Percentiles rank a stretch among this genome's conserved stretches.
These are phyloP conservation scores for Penicillium parvum DNA, from an alignment of 495 filamentous ascomycete genomes.

Conservation along the genomic window DNA sequence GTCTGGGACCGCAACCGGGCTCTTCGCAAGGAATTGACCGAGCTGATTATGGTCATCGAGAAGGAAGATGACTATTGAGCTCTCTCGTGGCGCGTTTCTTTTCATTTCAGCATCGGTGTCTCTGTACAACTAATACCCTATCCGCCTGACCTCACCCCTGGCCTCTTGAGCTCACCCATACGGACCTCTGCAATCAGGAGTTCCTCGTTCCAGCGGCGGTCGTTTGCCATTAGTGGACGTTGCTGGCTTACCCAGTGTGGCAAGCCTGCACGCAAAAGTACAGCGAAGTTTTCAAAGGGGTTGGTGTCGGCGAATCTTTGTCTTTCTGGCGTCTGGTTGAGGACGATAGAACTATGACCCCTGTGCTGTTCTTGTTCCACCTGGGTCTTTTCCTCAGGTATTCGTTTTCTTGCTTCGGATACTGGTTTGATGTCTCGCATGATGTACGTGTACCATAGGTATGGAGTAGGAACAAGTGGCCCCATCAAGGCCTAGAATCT, in stretches of 20 bases:
- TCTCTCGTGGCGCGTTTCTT: constrained; percentile 5
- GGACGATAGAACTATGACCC: constrained; percentile 10
- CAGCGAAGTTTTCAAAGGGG: constrained; percentile 16
- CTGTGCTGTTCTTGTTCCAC: not conserved
- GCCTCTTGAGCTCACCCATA: not conserved
- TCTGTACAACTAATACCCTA: constrained; percentile 26
- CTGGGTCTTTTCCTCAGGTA: constrained; percentile 2
- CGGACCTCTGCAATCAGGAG: too few relatives aligned
- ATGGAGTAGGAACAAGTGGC: constrained; percentile 13
- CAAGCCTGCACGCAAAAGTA: constrained; percentile 13
- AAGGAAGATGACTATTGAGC: constrained; percentile 38
- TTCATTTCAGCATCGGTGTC: constrained; percentile 12
- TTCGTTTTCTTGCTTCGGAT: constrained; percentile 3
- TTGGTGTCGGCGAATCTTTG: constrained; percentile 12
- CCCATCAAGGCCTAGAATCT: constrained; percentile 6
- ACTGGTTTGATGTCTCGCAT: constrained; percentile 10
- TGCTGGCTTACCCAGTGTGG: not conserved
- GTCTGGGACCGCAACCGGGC: constrained; percentile 42
- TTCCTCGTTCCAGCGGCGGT: not conserved
- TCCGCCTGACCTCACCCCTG: constrained; percentile 5
- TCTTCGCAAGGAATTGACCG: constrained; percentile 41
- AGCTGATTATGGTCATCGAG: constrained; percentile 44
- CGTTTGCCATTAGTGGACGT: constrained; percentile 4
- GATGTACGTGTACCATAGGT: constrained; percentile 20
- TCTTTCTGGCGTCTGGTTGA: constrained; percentile 23